phyloP scores from a whole-genome alignment of 2,329 filamentous ascomycete genomes.

The Cladorrhinum sp. region DNA sequence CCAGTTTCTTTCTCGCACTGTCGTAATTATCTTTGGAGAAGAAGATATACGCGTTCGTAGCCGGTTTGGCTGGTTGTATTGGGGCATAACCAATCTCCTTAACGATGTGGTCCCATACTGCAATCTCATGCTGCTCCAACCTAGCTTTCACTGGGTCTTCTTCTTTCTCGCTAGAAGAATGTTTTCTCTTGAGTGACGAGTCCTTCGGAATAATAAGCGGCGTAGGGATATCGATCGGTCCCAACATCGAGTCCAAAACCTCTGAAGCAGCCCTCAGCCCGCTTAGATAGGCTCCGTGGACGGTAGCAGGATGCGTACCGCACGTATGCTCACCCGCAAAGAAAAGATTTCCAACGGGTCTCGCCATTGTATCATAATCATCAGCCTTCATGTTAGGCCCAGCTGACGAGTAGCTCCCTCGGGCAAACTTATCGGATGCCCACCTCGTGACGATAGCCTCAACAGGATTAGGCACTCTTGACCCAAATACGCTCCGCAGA shows the following conservation, averaged over 20 bases:
- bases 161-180: constrained; percentile 13
- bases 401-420: constrained; percentile 93
- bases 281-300: constrained; percentile 93
- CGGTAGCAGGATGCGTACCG: constrained; percentile 91
- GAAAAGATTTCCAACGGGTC: constrained; percentile 78
- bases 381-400: constrained; percentile 76
- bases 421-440: constrained; percentile 86
- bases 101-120: constrained; percentile 51
- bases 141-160: constrained; percentile 51
- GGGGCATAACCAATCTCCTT: constrained; percentile 70
- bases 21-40: constrained; percentile 80
- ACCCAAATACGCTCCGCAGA: constrained; percentile 71
- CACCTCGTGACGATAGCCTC: constrained; percentile 91
- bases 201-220: constrained; percentile 71
- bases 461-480: constrained; percentile 68
- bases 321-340: constrained; percentile 97
- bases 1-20: constrained; percentile 56
- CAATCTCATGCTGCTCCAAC: constrained; percentile 55
- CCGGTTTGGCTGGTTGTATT: constrained; percentile 66
- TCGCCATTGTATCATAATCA: constrained; percentile 91
- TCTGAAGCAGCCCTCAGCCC: constrained; percentile 87
- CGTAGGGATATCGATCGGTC: constrained; percentile 72
- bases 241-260: constrained; percentile 74
- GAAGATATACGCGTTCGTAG: constrained; percentile 82
- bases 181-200: constrained; percentile 54